These are phyloP conservation scores for Jackrogersella minutella DNA, from an alignment of 495 filamentous ascomycete genomes.

Conservation along the genomic window DNA sequence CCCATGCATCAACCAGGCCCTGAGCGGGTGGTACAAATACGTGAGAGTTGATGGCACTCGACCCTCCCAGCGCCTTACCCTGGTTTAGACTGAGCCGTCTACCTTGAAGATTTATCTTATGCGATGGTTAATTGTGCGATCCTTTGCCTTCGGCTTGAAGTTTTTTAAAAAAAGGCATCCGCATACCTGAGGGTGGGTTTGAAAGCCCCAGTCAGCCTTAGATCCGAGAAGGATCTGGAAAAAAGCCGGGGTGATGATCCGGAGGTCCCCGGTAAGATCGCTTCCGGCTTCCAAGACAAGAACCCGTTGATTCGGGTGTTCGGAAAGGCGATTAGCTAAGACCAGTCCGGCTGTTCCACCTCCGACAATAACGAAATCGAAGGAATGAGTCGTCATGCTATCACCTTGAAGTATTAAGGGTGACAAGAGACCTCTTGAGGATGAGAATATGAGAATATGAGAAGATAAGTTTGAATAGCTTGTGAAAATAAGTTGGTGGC, in stretches of 20 bases:
- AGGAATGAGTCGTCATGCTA: not conserved
- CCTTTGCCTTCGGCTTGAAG: too few relatives aligned
- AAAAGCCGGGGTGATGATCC: slow-evolving; percentile 4
- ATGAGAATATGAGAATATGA: too few relatives aligned
- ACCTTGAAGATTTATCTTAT: slow-evolving; percentile 51
- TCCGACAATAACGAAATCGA: slow-evolving; percentile 10
- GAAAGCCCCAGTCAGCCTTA: slow-evolving; percentile 6
- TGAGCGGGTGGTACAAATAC: slow-evolving; percentile 32
- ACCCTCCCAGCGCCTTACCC: slow-evolving; percentile 66
- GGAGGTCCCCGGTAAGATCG: slow-evolving; percentile 1
- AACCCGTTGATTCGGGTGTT: not conserved
- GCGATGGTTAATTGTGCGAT: not conserved
- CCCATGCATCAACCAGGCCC: slow-evolving; percentile 51
- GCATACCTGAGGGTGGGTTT: slow-evolving; percentile 4
- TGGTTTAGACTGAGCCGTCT: slow-evolving; percentile 52
- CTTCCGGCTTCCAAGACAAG: slow-evolving; percentile 17
- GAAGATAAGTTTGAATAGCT: not conserved
- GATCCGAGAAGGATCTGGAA: not conserved
- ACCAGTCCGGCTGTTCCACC: slow-evolving; percentile 16
- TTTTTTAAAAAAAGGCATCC: not conserved
- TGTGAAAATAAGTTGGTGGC: not conserved
- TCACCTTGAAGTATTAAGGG: not conserved
- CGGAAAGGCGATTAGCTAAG: slow-evolving; percentile 10
- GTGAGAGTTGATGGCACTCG: slow-evolving; percentile 63
- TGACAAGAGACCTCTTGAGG: not conserved